A percentile compares a stretch with the other conserved stretches of the same genome.
Conservation (phyloP, 2,329 filamentous ascomycete species). For the Fusarium cyanostomum region DNA sequence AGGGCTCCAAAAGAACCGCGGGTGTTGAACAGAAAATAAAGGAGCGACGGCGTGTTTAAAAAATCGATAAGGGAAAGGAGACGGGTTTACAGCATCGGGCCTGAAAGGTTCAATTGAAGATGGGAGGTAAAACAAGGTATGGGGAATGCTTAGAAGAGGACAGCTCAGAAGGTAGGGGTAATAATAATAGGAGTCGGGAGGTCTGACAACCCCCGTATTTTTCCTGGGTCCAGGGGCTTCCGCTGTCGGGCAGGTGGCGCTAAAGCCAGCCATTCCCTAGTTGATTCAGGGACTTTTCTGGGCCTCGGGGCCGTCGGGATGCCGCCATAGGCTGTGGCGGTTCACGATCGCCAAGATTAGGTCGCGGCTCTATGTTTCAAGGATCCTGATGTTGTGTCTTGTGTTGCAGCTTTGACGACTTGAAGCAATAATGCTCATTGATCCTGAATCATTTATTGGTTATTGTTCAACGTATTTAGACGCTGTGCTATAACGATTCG, state of each 20-base stretch:
- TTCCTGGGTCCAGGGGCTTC: conserved; percentile 37
- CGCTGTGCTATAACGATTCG: background rate
- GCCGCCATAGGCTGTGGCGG: background rate
- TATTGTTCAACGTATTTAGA: too few species aligned
- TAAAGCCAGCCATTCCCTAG: conserved; percentile 21
- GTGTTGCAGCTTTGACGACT: background rate
- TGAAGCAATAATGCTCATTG: background rate
- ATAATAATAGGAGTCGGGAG: conserved; percentile 36
- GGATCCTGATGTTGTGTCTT: background rate
- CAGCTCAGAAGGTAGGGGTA: conserved; percentile 34
- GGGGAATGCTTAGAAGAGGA: conserved; percentile 33
- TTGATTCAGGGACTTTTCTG: conserved; percentile 1
- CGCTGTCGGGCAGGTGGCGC: conserved; percentile 15
- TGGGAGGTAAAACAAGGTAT: conserved; percentile 34
- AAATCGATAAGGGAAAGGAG: conserved; percentile 11
- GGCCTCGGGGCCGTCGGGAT: background rate
- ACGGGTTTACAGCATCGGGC: background rate
- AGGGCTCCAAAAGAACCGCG: background rate
- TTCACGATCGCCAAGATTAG: background rate
- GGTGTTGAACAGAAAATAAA: conserved; percentile 2
- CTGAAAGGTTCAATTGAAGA: conserved; percentile 28
- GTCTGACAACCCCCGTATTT: conserved; percentile 31
- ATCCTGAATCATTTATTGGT: too few species aligned
- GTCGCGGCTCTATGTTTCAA: background rate
- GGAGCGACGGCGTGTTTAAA: conserved; percentile 4